A percentile compares a stretch with the other conserved stretches of the same genome.
phyloP scores from a whole-genome alignment of 2,329 filamentous ascomycete species.

The Hirsutella rhossiliensis region DNA sequence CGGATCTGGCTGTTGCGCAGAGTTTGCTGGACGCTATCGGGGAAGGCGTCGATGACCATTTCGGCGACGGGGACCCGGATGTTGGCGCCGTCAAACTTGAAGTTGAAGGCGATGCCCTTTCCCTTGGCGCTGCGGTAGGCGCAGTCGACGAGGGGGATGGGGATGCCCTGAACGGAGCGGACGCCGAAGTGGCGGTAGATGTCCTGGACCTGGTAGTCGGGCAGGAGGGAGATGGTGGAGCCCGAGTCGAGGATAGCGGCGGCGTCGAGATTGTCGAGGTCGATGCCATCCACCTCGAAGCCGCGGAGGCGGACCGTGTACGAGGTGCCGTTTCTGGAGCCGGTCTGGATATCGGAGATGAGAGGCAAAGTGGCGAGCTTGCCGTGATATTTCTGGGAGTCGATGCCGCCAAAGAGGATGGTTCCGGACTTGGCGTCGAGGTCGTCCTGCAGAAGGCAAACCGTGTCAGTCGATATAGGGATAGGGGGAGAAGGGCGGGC shows the following conservation, averaged over 20 bases:
- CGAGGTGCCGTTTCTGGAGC: conserved; percentile 26
- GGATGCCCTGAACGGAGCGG: conserved; percentile 23
- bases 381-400: conserved; percentile 59
- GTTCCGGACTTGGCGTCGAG: conserved; percentile 50
- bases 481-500: background rate
- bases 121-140: conserved; percentile 29
- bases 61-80: conserved; percentile 41
- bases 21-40: conserved; percentile 26
- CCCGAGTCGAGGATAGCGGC: conserved; percentile 63
- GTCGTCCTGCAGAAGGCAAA: conserved; percentile 33
- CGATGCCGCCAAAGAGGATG: conserved; percentile 70
- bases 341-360: conserved; percentile 24
- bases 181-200: conserved; percentile 42
- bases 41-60: conserved; percentile 35
- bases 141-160: conserved; percentile 41
- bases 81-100: conserved; percentile 35
- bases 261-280: conserved; percentile 25
- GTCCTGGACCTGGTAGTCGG: conserved; percentile 39
- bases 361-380: conserved; percentile 32
- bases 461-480: background rate
- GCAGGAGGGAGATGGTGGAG: conserved; percentile 58
- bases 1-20: conserved; percentile 23
- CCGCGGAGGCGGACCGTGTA: conserved; percentile 23
- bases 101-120: conserved; percentile 34
- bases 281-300: conserved; percentile 26